Percentiles rank a stretch among this genome's conserved stretches.
Evolutionary conservation across 768 basidiomycete genomes (phyloP).

Genomic region (Serendipita indica): DNA sequence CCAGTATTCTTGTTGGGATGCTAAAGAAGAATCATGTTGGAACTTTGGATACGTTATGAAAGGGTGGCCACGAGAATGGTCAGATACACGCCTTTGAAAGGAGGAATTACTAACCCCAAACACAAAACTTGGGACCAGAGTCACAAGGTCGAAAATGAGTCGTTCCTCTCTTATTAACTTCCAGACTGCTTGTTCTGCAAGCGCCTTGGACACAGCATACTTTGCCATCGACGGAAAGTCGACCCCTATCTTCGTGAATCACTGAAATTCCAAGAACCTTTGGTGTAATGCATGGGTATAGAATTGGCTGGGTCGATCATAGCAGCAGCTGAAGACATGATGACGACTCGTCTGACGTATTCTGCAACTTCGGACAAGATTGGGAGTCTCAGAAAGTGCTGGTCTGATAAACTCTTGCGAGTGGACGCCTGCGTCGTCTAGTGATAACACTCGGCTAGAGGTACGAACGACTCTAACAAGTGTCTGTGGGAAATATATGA

Average conservation of each 20-base stretch:
- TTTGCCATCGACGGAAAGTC: neutral
- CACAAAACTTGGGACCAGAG: neutral
- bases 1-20: neutral
- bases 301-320: conserved; percentile 17
- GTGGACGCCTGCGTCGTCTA: neutral
- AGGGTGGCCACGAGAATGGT: neutral
- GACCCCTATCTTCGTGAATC: neutral
- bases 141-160: neutral
- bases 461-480: conserved; percentile 16
- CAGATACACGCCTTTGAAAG: neutral
- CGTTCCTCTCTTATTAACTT: neutral
- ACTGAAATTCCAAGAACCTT: neutral
- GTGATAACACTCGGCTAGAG: conserved; percentile 14
- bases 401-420: conserved; percentile 22
- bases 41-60: neutral
- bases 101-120: neutral
- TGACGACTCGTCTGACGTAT: conserved; percentile 21
- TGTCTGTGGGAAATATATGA: conserved; percentile 13
- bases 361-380: conserved; percentile 21
- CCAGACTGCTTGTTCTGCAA: conserved; percentile 1
- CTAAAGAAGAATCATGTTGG: neutral
- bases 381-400: conserved; percentile 24
- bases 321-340: conserved; percentile 25
- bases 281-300: neutral
- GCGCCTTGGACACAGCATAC: neutral